A percentile compares a stretch with the other conserved stretches of the same genome.
Evolutionary conservation across 805 yeast species (phyloP).

Genomic region (Candida ipomoeae): DNA sequence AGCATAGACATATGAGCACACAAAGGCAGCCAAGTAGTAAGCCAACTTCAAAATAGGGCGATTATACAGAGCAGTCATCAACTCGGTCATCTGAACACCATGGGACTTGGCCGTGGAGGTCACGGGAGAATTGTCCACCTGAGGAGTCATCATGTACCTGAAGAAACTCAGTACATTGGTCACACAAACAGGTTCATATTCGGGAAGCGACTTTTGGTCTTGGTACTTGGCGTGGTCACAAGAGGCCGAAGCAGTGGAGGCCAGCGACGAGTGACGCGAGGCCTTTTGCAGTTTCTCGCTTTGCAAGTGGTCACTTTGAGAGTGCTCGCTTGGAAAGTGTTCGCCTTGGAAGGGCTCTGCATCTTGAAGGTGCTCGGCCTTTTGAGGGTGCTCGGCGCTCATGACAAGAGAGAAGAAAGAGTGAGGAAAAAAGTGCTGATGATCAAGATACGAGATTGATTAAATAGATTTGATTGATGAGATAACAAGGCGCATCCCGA

Average conservation of each 20-base stretch:
- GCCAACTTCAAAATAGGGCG: conserved; percentile 28
- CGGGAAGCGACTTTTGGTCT: not conserved
- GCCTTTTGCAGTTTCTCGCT: not conserved
- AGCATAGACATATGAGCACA: conserved; percentile 56
- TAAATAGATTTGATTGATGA: conserved; percentile 12
- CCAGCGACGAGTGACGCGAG: not conserved
- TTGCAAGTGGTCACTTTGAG: no score
- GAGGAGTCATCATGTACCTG: not conserved
- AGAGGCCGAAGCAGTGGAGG: not conserved
- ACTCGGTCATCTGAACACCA: conserved; percentile 57
- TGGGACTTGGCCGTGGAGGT: conserved; percentile 27
- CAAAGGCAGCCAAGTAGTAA: conserved; percentile 47
- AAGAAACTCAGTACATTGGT: not conserved
- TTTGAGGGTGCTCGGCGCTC: not conserved
- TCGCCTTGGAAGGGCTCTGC: no score
- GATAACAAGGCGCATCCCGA: conserved; percentile 5
- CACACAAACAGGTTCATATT: not conserved
- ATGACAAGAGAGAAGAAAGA: not conserved
- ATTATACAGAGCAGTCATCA: conserved; percentile 43
- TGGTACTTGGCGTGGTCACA: not conserved
- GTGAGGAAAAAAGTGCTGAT: conserved; percentile 2
- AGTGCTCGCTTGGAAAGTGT: no score
- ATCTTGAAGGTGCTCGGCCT: not conserved
- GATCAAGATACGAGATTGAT: conserved; percentile 8
- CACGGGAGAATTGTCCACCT: not conserved